These are phyloP conservation scores for Aureobasidium sp. DNA, from an alignment of 2,329 filamentous ascomycete genomes.

Conservation along the genomic window DNA sequence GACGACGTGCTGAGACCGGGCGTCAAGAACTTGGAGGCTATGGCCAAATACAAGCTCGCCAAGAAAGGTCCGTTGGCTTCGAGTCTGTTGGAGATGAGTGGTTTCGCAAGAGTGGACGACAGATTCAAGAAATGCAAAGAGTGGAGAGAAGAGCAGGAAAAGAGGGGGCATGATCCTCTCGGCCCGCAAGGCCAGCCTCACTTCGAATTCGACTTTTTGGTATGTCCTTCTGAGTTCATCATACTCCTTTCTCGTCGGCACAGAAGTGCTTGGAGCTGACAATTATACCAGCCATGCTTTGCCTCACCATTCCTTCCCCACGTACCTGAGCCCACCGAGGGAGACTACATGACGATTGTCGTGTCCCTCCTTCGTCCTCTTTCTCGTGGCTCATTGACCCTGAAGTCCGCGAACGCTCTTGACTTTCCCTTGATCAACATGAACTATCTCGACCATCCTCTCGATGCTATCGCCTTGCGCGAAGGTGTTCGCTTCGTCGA, in stretches of 20 bases:
- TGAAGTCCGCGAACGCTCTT: constrained; percentile 35
- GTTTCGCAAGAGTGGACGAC: constrained; percentile 52
- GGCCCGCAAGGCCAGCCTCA: constrained; percentile 26
- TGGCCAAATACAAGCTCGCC: constrained; percentile 18
- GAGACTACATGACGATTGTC: constrained; percentile 43
- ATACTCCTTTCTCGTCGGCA: not conserved
- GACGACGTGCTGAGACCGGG: constrained; percentile 36
- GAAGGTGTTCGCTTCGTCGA: constrained; percentile 52
- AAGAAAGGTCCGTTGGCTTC: constrained; percentile 25
- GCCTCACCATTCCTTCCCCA: constrained; percentile 17
- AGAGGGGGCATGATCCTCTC: constrained; percentile 26
- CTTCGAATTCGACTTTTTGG: constrained; percentile 48
- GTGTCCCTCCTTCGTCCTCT: constrained; percentile 45
- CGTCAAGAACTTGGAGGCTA: constrained; percentile 24
- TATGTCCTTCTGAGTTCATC: not conserved
- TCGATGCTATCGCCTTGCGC: constrained; percentile 51
- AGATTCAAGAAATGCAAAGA: constrained; percentile 43
- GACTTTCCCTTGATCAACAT: constrained; percentile 36
- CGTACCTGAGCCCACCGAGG: constrained; percentile 19
- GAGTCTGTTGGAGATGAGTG: constrained; percentile 46
- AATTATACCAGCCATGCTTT: not conserved
- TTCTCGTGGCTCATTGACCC: constrained; percentile 39
- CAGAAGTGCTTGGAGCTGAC: not conserved
- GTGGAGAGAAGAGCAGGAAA: constrained; percentile 42
- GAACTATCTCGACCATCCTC: constrained; percentile 42